Evolutionary conservation across 768 basidiomycete genomes (phyloP), one percentile per base, ranked within the genome.

Genomic region (Leccinum longicurvipes): DNA sequence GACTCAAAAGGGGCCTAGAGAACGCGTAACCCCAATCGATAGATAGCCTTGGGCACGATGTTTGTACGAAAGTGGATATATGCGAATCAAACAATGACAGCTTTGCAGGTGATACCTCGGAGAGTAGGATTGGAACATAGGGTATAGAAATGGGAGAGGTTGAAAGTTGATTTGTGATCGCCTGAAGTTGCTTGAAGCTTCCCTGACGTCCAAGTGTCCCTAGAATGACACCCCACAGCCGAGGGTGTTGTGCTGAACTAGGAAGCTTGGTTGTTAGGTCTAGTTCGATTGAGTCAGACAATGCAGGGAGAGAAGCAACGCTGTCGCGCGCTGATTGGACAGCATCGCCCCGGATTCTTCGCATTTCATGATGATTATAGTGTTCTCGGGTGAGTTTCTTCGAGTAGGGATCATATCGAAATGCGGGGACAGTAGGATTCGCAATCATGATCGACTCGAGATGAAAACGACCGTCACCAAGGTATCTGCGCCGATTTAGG

Each of bases 1-100:
- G 94, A 63, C 87, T 94, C 32, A 99, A 73, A 48, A 98, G 76
- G 3, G 97, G 97, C 21, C 81, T 77, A 52, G 87, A 78, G 73
- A 99, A 99, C 1, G 96, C 97, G 66, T 95, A 95, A 4, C 97
- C 97, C 97, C 97, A 99, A 67, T 99, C 97, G 55, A 98, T 98
- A 17, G 92, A 94, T 51, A 99, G 76, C 24, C 97, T 85, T 3
- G 97, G 97, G 71, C 97, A 98, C 0, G 94, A 92, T 1, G 97
- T 99, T 69, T 98, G 97, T 17, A 98, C 83, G 69, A 98, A 98
- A 0, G 90, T 85, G 2, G 91, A 86, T 61, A 98, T 81, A 58
- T 93, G 83, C 1, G 85, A 83, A 46, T 80, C 77, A 70, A 99
- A 90, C 3, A 98, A 77, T 4, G 89, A 79, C 29, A 98, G 80